Conservation (phyloP, 2,329 filamentous ascomycete species). For the Trichoderma asperellum region DNA sequence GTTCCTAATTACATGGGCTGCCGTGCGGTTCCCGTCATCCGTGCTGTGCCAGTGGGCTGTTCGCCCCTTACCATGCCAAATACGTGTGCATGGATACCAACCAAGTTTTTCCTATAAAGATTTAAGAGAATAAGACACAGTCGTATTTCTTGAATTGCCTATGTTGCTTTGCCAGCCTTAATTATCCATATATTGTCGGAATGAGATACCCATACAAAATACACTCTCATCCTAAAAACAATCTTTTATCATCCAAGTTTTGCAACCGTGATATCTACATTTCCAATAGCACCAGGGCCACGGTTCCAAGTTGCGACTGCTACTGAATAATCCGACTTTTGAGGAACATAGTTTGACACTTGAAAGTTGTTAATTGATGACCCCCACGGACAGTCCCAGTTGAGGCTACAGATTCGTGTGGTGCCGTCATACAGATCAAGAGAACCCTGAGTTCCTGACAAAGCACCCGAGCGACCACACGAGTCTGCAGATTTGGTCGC, state of each 20-base stretch:
- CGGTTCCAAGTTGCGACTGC: not conserved
- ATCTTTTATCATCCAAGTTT: not conserved
- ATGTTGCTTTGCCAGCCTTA: too few species aligned
- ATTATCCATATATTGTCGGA: not conserved
- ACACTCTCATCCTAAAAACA: not conserved
- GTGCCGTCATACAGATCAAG: not conserved
- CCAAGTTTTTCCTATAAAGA: too few species aligned
- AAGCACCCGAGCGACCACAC: not conserved
- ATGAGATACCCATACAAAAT: too few species aligned
- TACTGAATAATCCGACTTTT: not conserved
- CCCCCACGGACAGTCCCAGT: not conserved
- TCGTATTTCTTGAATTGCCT: too few species aligned
- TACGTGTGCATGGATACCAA: too few species aligned
- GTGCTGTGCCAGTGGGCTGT: too few species aligned
- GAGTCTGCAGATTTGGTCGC: not conserved
- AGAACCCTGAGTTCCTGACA: not conserved
- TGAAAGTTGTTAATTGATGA: not conserved
- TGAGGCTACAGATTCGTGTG: not conserved
- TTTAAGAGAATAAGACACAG: too few species aligned
- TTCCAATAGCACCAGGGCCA: not conserved
- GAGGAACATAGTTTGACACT: not conserved
- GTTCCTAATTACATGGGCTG: too few species aligned
- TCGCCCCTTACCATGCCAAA: too few species aligned
- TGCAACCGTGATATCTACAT: not conserved
- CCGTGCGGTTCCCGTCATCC: too few species aligned